Conservation (phyloP, 768 basidiomycete species). For the Amanita rubescens region DNA sequence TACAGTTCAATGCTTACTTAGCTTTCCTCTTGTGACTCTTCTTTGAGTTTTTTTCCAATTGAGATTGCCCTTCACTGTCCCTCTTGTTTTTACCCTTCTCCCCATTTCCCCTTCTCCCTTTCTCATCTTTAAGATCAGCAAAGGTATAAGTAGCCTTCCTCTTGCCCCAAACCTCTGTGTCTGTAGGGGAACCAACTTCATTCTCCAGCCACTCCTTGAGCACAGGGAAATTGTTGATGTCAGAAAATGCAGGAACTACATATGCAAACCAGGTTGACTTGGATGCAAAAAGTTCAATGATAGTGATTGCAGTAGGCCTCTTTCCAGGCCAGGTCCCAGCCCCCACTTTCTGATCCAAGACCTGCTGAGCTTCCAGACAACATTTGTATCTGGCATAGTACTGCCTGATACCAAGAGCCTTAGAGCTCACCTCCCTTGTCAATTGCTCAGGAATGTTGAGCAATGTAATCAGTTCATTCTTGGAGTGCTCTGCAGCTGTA, state of each 20-base stretch:
- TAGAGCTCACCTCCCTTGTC: neutral
- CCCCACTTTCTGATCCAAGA: neutral
- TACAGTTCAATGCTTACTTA: neutral
- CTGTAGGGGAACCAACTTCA: neutral
- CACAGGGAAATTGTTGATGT: neutral
- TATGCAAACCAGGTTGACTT: neutral
- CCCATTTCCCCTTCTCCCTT: neutral
- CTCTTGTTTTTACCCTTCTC: neutral
- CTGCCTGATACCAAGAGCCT: neutral
- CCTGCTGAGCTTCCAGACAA: neutral
- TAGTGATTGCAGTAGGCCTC: neutral
- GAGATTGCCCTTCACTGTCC: neutral
- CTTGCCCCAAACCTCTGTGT: neutral
- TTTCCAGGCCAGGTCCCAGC: slow-evolving; percentile 2
- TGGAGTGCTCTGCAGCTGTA: neutral
- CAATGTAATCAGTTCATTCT: neutral
- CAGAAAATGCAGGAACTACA: neutral
- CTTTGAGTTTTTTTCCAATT: neutral
- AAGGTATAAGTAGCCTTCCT: neutral
- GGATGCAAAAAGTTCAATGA: neutral
- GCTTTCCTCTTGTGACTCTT: neutral
- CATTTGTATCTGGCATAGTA: slow-evolving; percentile 1
- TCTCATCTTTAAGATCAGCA: neutral
- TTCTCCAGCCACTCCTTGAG: neutral
- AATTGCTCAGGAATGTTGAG: neutral